Percentiles rank a stretch among this genome's conserved stretches.
Conservation (phyloP, 495 filamentous ascomycete genomes). For the Polyplosphaeria fusca region DNA sequence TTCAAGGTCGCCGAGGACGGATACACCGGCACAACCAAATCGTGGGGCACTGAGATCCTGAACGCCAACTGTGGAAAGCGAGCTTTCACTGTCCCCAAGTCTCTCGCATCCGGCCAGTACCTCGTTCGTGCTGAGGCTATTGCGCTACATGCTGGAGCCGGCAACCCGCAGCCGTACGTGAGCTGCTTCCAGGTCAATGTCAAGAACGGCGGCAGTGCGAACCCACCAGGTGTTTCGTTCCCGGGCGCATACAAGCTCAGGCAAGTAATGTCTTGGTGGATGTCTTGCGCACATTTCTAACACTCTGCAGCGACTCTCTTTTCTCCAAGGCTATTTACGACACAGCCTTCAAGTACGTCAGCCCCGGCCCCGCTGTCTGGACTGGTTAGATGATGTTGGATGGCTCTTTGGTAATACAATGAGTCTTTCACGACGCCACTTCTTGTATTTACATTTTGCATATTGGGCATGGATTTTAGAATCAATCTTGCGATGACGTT, state of each 20-base stretch:
- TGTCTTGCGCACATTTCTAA: neutral
- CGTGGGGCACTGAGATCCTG: constrained; percentile 37
- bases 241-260: constrained; percentile 30
- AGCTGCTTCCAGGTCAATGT: constrained; percentile 32
- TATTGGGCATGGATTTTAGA: no score
- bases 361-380: constrained; percentile 30
- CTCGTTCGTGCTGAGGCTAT: constrained; percentile 35
- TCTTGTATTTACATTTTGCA: no score
- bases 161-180: constrained; percentile 26
- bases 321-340: constrained; percentile 29
- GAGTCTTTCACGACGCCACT: no score
- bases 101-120: constrained; percentile 30
- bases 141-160: constrained; percentile 34
- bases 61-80: constrained; percentile 37
- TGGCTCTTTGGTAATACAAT: no score
- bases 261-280: constrained; percentile 5
- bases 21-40: constrained; percentile 30
- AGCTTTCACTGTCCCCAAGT: constrained; percentile 32
- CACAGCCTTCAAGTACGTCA: constrained; percentile 26
- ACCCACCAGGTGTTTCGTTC: constrained; percentile 27
- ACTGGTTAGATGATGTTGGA: constrained; percentile 25
- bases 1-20: constrained; percentile 37
- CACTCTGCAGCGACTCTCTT: constrained; percentile 23
- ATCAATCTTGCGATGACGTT: no score
- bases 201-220: constrained; percentile 19